A percentile compares a stretch with the other conserved stretches of the same genome.
Conservation (phyloP, 495 filamentous ascomycete genomes). For the Penicillium canescens region DNA sequence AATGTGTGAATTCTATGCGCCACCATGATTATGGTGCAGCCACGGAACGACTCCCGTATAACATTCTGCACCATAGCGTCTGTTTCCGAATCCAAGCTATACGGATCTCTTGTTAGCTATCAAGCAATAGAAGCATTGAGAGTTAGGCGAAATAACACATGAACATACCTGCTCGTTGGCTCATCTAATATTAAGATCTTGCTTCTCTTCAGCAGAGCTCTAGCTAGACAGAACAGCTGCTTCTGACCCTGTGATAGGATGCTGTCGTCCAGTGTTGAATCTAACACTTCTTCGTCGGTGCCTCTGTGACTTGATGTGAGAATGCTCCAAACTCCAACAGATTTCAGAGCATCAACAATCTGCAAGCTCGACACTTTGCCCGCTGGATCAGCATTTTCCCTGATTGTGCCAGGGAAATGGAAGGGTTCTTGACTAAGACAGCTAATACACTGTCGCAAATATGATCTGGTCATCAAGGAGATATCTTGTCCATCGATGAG, state of each 20-base stretch:
- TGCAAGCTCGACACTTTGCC: constrained; percentile 25
- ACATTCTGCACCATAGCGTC: constrained; percentile 85
- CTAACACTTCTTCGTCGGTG: constrained; percentile 52
- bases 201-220: constrained; percentile 49
- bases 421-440: constrained; percentile 62
- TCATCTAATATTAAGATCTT: constrained; percentile 46
- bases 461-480: constrained; percentile 42
- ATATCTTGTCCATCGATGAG: constrained; percentile 57
- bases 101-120: constrained; percentile 72
- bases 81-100: constrained; percentile 80
- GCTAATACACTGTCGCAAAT: constrained; percentile 51
- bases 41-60: constrained; percentile 65
- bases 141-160: not conserved
- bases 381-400: constrained; percentile 56
- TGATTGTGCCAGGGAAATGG: constrained; percentile 55
- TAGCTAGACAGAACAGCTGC: constrained; percentile 59
- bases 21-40: constrained; percentile 83
- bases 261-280: constrained; percentile 19
- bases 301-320: not conserved
- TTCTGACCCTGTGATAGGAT: constrained; percentile 56
- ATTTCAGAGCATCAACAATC: constrained; percentile 41
- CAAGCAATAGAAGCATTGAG: not conserved
- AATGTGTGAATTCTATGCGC: constrained; percentile 85
- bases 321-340: constrained; percentile 28
- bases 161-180: constrained; percentile 42